Base-by-base conservation (phyloP, 768 basidiomycete species). In the Russula virescens region DNA sequence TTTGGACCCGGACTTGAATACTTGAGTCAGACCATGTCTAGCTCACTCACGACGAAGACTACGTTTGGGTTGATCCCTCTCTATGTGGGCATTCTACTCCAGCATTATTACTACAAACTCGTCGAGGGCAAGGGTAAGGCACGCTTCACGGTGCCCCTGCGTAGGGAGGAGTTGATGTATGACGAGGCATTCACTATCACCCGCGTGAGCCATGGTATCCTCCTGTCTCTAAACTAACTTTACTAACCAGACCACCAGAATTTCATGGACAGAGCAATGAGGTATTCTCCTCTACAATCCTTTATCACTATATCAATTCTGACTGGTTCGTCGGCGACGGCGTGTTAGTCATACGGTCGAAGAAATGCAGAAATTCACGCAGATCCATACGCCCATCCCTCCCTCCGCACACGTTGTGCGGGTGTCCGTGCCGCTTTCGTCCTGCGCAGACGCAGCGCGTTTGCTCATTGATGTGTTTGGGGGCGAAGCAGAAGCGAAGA, bases 351-450 rank as follows among this genome's bases (percentile, higher is more conserved):
- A 94, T 72, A 84, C 91, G 0, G 86, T 94, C 0, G 91, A 94
- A 72, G 91, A 93, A 61, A 75, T 93, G 0, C 92, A 90, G 74
- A 78, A 80, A 8, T 91, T 94, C 70, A 80, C 87, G 2, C 91
- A 92, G 69, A 86, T 84, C 0, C 83, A 85, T 18, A 91, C 88
- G 0, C 91, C 89, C 0, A 83, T 89, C 16, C 90, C 92, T n/a
- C 91, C 91, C 34, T 91, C 87, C 80, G 84, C 88, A 7, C 87
- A 85, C 63, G 82, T 91, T 49, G 79, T 88, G 49, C 79, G 86
- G 50, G 75, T 89, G 14, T 69, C 84, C 8, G 81, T 97, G 2
- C 93, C 94, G 2, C 80, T 89, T 72, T 78, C 83, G 0, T 83
- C 79, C 49, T 94, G 93, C 68, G 82, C 87, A 38, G 80, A 86